Conservation (phyloP, 2,329 filamentous ascomycete genomes). For the Colletotrichum acutatum region DNA sequence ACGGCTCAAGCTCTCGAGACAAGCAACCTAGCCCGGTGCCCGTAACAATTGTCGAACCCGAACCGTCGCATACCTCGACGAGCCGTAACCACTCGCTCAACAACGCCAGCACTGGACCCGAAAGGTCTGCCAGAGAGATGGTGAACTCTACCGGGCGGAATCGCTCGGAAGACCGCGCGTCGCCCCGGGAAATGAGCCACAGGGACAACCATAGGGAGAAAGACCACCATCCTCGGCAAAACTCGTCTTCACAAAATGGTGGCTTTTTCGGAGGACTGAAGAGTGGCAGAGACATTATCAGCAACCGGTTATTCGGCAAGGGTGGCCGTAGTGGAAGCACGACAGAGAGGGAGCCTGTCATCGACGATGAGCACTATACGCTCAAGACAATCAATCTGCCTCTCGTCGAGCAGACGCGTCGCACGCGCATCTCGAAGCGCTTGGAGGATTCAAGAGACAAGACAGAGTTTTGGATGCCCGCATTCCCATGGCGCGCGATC, state of each 20-base stretch:
- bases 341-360: conserved; percentile 69
- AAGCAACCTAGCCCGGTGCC: conserved; percentile 41
- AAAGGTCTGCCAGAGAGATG: conserved; percentile 75
- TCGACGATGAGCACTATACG: conserved; percentile 86
- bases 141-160: conserved; percentile 74
- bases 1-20: conserved; percentile 49
- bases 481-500: conserved; percentile 93
- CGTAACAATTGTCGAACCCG: conserved; percentile 48
- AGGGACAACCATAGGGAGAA: conserved; percentile 46
- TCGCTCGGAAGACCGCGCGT: conserved; percentile 76
- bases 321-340: conserved; percentile 77
- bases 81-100: conserved; percentile 58
- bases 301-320: conserved; percentile 86
- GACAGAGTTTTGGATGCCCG: conserved; percentile 99
- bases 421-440: conserved; percentile 89
- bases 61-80: conserved; percentile 47
- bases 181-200: conserved; percentile 55
- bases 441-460: conserved; percentile 91
- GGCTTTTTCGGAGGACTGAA: conserved; percentile 81
- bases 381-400: conserved; percentile 88
- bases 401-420: conserved; percentile 87
- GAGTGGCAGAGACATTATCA: conserved; percentile 81
- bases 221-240: conserved; percentile 54
- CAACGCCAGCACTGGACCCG: conserved; percentile 72
- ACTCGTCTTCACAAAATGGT: conserved; percentile 66